phyloP scores from a whole-genome alignment of 164 flowering plant genomes.

The Chimonanthus praecox region DNA sequence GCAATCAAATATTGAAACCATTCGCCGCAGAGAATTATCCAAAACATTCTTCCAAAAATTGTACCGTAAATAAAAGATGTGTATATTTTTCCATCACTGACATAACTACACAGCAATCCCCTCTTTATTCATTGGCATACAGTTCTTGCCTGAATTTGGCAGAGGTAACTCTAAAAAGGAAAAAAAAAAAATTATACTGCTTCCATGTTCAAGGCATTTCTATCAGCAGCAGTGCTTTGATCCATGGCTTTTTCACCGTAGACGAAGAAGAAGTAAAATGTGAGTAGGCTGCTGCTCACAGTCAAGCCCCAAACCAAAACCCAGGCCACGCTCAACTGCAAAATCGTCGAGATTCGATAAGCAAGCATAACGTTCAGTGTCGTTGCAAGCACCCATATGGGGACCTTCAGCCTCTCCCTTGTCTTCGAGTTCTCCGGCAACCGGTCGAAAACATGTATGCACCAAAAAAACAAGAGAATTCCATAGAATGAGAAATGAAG shows the following conservation, averaged over 20 bases:
- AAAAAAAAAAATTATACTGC: too few relatives aligned
- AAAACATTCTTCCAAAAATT: too few relatives aligned
- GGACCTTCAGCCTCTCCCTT: constrained; percentile 6
- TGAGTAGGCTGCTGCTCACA: neutral
- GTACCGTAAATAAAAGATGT: too few relatives aligned
- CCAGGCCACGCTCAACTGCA: neutral
- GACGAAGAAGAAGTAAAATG: constrained; percentile 5
- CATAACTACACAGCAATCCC: too few relatives aligned
- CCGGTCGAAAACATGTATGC: neutral
- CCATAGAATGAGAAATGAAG: constrained; percentile 2
- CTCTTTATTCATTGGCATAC: too few relatives aligned
- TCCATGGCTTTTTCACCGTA: neutral
- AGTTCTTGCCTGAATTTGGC: too few relatives aligned
- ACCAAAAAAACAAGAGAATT: neutral
- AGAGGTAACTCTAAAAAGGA: too few relatives aligned
- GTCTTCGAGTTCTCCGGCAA: constrained; percentile 2
- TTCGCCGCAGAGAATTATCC: too few relatives aligned
- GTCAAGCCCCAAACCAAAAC: constrained; percentile 7
- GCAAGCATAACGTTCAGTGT: constrained; percentile 1
- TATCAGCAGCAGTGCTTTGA: too few relatives aligned
- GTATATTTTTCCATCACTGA: too few relatives aligned
- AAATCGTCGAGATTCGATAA: neutral
- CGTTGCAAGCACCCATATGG: constrained; percentile 7
- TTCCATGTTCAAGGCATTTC: too few relatives aligned
- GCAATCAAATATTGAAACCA: too few relatives aligned